These are phyloP conservation scores for Zizania palustris DNA, from an alignment of 202 grass and related monocot genomes.

Conservation along the genomic window DNA sequence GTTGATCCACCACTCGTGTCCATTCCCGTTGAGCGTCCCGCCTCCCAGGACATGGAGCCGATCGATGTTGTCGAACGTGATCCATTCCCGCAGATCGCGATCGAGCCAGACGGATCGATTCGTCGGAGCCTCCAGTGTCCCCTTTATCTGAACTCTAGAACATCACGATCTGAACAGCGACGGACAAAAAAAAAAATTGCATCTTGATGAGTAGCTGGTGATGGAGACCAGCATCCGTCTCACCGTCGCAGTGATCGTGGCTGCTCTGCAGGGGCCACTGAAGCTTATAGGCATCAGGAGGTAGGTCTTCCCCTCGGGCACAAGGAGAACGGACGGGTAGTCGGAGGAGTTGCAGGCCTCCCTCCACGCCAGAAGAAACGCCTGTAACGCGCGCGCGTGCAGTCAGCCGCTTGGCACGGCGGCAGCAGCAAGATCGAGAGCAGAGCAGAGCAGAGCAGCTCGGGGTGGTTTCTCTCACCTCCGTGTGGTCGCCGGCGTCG, in stretches of 20 bases:
- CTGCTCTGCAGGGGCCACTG: slow-evolving; percentile 57
- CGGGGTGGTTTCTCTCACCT: slow-evolving; percentile 40
- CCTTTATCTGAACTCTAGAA: slow-evolving; percentile 52
- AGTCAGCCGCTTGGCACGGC: neutral
- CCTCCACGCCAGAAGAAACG: slow-evolving; percentile 53
- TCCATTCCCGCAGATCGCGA: slow-evolving; percentile 46
- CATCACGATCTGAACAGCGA: neutral
- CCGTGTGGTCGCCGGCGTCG: slow-evolving; percentile 39
- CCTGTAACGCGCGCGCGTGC: slow-evolving; percentile 35
- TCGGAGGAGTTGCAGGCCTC: slow-evolving; percentile 57
- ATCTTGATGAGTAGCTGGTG: neutral
- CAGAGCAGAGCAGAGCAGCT: slow-evolving; percentile 8
- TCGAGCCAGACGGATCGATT: slow-evolving; percentile 57
- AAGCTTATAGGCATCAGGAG: slow-evolving; percentile 59
- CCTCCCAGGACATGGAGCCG: slow-evolving; percentile 55
- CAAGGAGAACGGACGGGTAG: slow-evolving; percentile 38
- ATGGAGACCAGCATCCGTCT: neutral
- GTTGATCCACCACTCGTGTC: slow-evolving; percentile 71
- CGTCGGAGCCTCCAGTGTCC: slow-evolving; percentile 61
- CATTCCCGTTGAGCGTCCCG: slow-evolving; percentile 68
- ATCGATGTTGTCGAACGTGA: slow-evolving; percentile 51
- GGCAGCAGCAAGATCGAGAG: too few species aligned
- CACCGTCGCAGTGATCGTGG: slow-evolving; percentile 58
- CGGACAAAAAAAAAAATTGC: neutral
- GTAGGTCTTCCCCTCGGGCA: slow-evolving; percentile 57